Conservation (phyloP, 2,329 filamentous ascomycete genomes). For the Tolypocladium amazonense region DNA sequence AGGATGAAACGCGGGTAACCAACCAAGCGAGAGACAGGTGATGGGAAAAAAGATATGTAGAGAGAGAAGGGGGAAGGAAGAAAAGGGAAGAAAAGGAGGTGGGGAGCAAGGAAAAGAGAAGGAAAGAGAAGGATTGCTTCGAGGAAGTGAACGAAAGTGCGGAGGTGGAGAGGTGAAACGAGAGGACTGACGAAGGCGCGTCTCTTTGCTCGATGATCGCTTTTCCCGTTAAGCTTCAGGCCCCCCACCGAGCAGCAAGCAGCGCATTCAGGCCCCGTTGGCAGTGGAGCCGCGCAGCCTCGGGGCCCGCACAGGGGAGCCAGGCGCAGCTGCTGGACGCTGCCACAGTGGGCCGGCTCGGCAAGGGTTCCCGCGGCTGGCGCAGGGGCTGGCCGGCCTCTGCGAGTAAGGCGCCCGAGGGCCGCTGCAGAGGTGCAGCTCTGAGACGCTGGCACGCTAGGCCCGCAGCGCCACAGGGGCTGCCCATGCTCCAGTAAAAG, state of each 20-base stretch:
- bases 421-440: background rate
- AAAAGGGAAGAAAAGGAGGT: conserved; percentile 3
- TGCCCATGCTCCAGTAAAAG: background rate
- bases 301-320: background rate
- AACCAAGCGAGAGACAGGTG: conserved; percentile 1
- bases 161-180: conserved; percentile 4
- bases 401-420: background rate
- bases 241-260: background rate
- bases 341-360: background rate
- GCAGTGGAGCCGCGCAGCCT: background rate
- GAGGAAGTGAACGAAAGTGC: background rate
- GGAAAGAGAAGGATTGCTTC: background rate
- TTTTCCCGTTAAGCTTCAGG: background rate
- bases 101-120: conserved; percentile 1
- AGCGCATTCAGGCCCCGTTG: background rate
- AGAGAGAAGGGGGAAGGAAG: background rate
- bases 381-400: background rate
- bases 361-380: background rate
- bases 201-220: background rate
- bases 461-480: background rate
- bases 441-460: background rate
- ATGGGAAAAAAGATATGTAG: background rate
- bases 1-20: background rate
- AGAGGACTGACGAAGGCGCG: background rate
- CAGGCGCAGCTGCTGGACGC: background rate